Conservation (phyloP, 305 asterid species). For the Ruellia speciosa region DNA sequence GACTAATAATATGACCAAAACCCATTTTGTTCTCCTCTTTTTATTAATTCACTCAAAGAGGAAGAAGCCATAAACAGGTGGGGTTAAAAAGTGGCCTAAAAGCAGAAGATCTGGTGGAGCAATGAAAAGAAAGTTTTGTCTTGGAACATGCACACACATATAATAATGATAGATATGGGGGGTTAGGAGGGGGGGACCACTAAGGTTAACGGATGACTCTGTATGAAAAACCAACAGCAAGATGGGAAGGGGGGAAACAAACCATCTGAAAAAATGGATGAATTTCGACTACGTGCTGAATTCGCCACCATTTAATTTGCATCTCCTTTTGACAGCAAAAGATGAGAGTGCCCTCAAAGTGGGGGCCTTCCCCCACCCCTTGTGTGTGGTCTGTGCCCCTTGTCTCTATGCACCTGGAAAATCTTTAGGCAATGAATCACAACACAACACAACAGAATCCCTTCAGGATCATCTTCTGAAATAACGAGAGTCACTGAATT, state of each 20-base stretch:
- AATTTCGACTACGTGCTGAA: slow-evolving; percentile 48
- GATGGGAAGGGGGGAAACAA: slow-evolving; percentile 61
- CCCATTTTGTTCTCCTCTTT: too few species aligned
- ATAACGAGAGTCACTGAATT: slow-evolving; percentile 30
- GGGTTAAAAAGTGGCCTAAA: slow-evolving; percentile 11
- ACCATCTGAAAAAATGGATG: slow-evolving; percentile 31
- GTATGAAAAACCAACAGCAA: slow-evolving; percentile 42
- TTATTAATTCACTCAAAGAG: too few species aligned
- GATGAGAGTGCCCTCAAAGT: slow-evolving; percentile 46
- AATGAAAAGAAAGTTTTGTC: slow-evolving; percentile 6
- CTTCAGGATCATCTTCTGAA: slow-evolving; percentile 24
- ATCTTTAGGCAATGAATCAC: slow-evolving; percentile 15
- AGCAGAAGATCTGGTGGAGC: slow-evolving; percentile 2
- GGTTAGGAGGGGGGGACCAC: slow-evolving; percentile 42
- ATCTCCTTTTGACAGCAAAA: slow-evolving; percentile 36
- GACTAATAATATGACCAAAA: not conserved
- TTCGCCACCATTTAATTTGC: slow-evolving; percentile 64
- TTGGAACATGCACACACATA: not conserved
- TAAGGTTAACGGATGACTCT: slow-evolving; percentile 39
- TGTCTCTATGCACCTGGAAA: not conserved
- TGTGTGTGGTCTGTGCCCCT: slow-evolving; percentile 20
- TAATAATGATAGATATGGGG: slow-evolving; percentile 12
- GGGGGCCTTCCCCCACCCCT: slow-evolving; percentile 42
- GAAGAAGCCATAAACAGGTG: slow-evolving; percentile 5
- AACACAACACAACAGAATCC: slow-evolving; percentile 24